Evolutionary conservation across 1,284 basidiomycete species (phyloP).

Genomic region (Irpex rosettiformis): DNA sequence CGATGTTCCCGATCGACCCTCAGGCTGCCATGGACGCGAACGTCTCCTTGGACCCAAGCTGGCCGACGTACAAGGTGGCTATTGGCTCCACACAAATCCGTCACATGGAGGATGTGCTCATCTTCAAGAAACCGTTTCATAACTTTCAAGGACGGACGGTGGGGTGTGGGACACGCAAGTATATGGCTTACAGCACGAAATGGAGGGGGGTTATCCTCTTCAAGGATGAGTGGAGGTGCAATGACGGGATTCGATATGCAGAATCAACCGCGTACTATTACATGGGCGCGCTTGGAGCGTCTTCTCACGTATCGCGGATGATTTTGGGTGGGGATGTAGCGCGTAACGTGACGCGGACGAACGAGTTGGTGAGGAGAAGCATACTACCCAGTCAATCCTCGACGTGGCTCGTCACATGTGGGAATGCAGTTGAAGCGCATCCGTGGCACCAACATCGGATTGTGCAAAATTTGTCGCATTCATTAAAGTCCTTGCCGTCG

Average conservation of each 20-base stretch:
- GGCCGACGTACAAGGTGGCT: not conserved
- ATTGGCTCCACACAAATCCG: no score
- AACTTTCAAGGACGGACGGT: not conserved
- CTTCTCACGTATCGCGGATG: not conserved
- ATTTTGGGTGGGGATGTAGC: not conserved
- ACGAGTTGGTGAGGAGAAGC: not conserved
- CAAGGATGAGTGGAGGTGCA: slow-evolving; percentile 2
- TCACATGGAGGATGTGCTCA: not conserved
- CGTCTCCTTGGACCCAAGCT: not conserved
- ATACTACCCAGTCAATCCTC: not conserved
- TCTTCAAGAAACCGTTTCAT: not conserved
- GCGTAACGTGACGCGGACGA: not conserved
- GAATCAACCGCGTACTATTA: not conserved
- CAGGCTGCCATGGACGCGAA: not conserved
- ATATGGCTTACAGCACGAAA: slow-evolving; percentile 3
- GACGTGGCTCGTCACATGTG: no score
- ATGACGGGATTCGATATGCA: not conserved
- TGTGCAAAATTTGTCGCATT: not conserved
- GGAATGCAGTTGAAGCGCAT: not conserved
- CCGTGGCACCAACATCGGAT: not conserved
- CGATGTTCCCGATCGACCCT: no score
- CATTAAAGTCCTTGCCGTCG: not conserved
- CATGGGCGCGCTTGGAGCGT: no score
- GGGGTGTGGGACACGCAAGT: slow-evolving; percentile 1
- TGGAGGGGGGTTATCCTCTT: not conserved